Percentiles rank a stretch among this genome's conserved stretches.
Evolutionary conservation across 164 flowering plant genomes (phyloP).

Genomic region (Amborella trichopoda): DNA sequence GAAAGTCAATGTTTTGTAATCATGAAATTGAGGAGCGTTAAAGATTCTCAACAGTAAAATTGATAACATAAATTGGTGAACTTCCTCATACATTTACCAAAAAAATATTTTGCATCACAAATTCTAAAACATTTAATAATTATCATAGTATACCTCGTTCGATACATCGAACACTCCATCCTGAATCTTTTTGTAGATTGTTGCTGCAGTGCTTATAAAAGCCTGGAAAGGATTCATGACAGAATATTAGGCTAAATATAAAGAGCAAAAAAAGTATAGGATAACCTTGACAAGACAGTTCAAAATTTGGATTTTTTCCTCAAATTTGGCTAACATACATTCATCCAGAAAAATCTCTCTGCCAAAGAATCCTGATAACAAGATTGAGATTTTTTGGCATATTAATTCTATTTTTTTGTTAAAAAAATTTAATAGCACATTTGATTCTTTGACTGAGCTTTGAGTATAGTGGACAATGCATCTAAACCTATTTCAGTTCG

Average conservation of each 20-base stretch:
- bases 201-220: slow-evolving; percentile 68
- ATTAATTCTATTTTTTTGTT: background rate
- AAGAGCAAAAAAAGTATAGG: too few species aligned
- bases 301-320: too few species aligned
- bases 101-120: background rate
- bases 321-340: too few species aligned
- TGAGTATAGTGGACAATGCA: background rate
- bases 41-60: background rate
- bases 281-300: too few species aligned
- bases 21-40: background rate
- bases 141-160: slow-evolving; percentile 58
- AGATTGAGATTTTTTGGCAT: too few species aligned
- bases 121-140: too few species aligned
- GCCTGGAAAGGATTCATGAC: too few species aligned
- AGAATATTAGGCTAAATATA: background rate
- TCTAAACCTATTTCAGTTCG: too few species aligned
- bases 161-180: slow-evolving; percentile 78
- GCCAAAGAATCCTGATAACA: too few species aligned
- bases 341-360: too few species aligned
- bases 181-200: slow-evolving; percentile 69
- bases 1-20: background rate
- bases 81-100: background rate
- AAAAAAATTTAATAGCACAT: background rate
- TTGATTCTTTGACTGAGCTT: background rate
- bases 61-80: background rate